Percentiles rank a stretch among this genome's conserved stretches.
These are phyloP conservation scores for Rhodotorula sp. DNA, from an alignment of 1,284 basidiomycete genomes.

Conservation along the genomic window DNA sequence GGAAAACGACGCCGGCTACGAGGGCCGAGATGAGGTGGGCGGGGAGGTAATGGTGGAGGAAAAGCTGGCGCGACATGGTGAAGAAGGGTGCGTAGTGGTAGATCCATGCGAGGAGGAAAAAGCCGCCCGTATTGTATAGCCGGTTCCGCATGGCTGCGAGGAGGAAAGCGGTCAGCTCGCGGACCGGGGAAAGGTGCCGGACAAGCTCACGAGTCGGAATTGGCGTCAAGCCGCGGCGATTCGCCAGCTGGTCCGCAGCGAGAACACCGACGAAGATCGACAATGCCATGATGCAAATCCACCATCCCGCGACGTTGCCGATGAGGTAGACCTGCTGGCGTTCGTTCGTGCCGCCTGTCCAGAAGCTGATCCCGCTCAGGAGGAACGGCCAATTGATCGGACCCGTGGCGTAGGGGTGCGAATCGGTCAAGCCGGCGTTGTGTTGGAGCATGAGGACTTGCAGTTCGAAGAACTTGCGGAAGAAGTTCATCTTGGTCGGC, in stretches of 20 bases:
- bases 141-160: conserved; percentile 77
- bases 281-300: conserved; percentile 80
- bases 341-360: conserved; percentile 76
- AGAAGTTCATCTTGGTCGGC: conserved; percentile 82
- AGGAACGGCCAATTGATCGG: conserved; percentile 99
- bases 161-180: background rate
- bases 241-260: conserved; percentile 81
- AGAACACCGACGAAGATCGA: conserved; percentile 87
- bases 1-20: conserved; percentile 85
- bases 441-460: conserved; percentile 96
- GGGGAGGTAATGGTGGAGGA: conserved; percentile 97
- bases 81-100: conserved; percentile 98
- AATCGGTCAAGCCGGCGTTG: conserved; percentile 90
- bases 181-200: background rate
- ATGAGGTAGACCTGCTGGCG: conserved; percentile 95
- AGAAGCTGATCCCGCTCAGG: conserved; percentile 93
- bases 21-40: conserved; percentile 76
- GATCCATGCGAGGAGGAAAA: conserved; percentile 91
- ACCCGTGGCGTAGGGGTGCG: conserved; percentile 89
- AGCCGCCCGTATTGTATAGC: conserved; percentile 89
- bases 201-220: conserved; percentile 71
- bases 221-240: conserved; percentile 78
- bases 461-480: conserved; percentile 90
- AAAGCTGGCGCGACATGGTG: conserved; percentile 94
- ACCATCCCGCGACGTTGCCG: conserved; percentile 93